Conservation (phyloP, 1,284 basidiomycete species). For the Austroboletus sp. region DNA sequence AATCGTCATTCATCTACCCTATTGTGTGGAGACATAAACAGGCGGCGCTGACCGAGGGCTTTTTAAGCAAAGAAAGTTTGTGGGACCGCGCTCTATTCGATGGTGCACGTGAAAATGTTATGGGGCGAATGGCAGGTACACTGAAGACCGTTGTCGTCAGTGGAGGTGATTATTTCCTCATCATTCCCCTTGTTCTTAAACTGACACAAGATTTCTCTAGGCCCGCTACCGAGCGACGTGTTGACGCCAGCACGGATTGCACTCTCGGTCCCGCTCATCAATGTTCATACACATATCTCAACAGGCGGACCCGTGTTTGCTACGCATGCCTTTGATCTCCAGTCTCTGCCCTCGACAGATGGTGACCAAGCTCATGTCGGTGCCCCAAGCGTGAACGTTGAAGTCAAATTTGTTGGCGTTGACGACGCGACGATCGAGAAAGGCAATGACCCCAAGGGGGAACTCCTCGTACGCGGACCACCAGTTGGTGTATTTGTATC, state of each 20-base stretch:
- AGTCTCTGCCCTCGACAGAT: slow-evolving; percentile 47
- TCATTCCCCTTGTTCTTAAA: not conserved
- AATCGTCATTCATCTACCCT: slow-evolving; percentile 45
- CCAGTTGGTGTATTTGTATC: slow-evolving; percentile 49
- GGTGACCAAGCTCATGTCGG: slow-evolving; percentile 52
- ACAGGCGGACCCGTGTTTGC: slow-evolving; percentile 66
- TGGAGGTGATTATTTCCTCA: slow-evolving; percentile 44
- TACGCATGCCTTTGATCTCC: slow-evolving; percentile 68
- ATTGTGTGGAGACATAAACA: slow-evolving; percentile 70
- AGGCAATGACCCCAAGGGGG: slow-evolving; percentile 53
- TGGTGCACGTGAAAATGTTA: slow-evolving; percentile 50
- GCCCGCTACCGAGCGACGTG: slow-evolving; percentile 31
- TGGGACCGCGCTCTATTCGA: slow-evolving; percentile 75
- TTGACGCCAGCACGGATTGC: slow-evolving; percentile 60
- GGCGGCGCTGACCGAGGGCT: slow-evolving; percentile 58
- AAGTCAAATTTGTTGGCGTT: slow-evolving; percentile 60
- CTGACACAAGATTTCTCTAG: slow-evolving; percentile 28
- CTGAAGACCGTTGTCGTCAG: slow-evolving; percentile 57
- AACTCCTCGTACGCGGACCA: slow-evolving; percentile 44
- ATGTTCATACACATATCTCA: slow-evolving; percentile 52
- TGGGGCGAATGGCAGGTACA: slow-evolving; percentile 54
- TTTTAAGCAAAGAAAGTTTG: slow-evolving; percentile 63
- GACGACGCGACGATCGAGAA: slow-evolving; percentile 56
- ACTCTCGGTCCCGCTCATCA: slow-evolving; percentile 64
- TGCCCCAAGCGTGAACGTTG: slow-evolving; percentile 67